A percentile compares a stretch with the other conserved stretches of the same genome.
Conservation (phyloP, 768 basidiomycete species). For the Amanita fuliginea region DNA sequence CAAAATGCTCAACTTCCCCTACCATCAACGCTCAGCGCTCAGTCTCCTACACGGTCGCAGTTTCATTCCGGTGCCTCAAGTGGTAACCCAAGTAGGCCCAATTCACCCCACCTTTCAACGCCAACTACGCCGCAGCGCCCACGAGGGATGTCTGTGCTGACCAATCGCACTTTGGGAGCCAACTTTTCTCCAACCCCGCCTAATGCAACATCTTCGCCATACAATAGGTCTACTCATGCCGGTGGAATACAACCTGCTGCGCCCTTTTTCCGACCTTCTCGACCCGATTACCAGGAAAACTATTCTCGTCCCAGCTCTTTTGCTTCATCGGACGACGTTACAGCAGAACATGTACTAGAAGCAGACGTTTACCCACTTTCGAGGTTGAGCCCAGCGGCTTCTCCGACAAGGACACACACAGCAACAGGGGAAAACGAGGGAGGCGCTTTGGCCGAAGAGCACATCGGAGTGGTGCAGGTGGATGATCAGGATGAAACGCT, state of each 20-base stretch:
- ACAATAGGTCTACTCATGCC: conserved; percentile 43
- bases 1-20: conserved; percentile 22
- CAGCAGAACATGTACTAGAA: conserved; percentile 7
- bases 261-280: conserved; percentile 66
- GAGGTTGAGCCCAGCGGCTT: not conserved
- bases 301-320: conserved; percentile 30
- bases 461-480: not conserved
- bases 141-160: conserved; percentile 1
- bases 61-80: conserved; percentile 3
- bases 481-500: not conserved
- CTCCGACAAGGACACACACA: not conserved
- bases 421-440: conserved; percentile 8
- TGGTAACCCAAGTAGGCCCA: conserved; percentile 4
- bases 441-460: not conserved
- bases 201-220: conserved; percentile 12
- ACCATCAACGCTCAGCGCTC: conserved; percentile 21
- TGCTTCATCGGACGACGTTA: conserved; percentile 18
- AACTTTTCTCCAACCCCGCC: conserved; percentile 11
- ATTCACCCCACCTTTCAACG: conserved; percentile 14
- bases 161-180: conserved; percentile 8
- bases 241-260: conserved; percentile 70
- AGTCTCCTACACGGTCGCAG: conserved; percentile 10
- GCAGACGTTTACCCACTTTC: conserved; percentile 16
- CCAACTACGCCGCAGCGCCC: conserved; percentile 12
- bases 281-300: conserved; percentile 36